Percentiles rank a stretch among this genome's conserved stretches.
Conservation (phyloP, 2,329 filamentous ascomycete genomes). For the Monilinia vaccinii-corymbosi region DNA sequence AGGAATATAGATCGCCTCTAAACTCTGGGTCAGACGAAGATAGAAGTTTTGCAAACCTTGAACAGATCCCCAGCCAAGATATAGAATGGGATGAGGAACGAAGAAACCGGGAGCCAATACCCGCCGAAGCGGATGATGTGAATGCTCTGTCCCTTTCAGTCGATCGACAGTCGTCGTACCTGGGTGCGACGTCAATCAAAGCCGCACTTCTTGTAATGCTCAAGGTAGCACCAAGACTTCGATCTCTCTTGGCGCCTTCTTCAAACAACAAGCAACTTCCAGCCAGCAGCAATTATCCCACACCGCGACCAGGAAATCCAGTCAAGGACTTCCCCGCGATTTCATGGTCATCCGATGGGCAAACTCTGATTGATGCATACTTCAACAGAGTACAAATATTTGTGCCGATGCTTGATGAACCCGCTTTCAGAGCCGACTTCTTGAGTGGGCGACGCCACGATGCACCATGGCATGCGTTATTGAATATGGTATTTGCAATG, state of each 20-base stretch:
- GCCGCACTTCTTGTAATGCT: slow-evolving; percentile 63
- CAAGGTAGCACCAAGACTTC: slow-evolving; percentile 41
- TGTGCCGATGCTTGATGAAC: slow-evolving; percentile 65
- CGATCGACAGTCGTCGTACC: slow-evolving; percentile 56
- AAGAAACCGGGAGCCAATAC: slow-evolving; percentile 44
- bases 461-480: slow-evolving; percentile 59
- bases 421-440: slow-evolving; percentile 57
- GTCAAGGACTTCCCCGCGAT: slow-evolving; percentile 32
- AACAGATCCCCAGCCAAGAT: slow-evolving; percentile 59
- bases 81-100: slow-evolving; percentile 59
- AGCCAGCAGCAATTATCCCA: slow-evolving; percentile 22
- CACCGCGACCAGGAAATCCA: slow-evolving; percentile 28
- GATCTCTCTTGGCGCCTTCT: slow-evolving; percentile 35
- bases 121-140: slow-evolving; percentile 60
- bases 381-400: slow-evolving; percentile 66
- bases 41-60: slow-evolving; percentile 43
- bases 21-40: slow-evolving; percentile 40
- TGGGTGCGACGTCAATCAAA: slow-evolving; percentile 67
- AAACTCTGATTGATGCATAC: slow-evolving; percentile 64
- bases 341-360: slow-evolving; percentile 54
- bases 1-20: slow-evolving; percentile 40
- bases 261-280: slow-evolving; percentile 18
- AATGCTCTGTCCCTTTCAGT: slow-evolving; percentile 53
- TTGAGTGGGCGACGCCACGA: slow-evolving; percentile 54
- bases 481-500: slow-evolving; percentile 71